phyloP scores from a whole-genome alignment of 139 green algal species.

The Chlorella vulgaris region DNA sequence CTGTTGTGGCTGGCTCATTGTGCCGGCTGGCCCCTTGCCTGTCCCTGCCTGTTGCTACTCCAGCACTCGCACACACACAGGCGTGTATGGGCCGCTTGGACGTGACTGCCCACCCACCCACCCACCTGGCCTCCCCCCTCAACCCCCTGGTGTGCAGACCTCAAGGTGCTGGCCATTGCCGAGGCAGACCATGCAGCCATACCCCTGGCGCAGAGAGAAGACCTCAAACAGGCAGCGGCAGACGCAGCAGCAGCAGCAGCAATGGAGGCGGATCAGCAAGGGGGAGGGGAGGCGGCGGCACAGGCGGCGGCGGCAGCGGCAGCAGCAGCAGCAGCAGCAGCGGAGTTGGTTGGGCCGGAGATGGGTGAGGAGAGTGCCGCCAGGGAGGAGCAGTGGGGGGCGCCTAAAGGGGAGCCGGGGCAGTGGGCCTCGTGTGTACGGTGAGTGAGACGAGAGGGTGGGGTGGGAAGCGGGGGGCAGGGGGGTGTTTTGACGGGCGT shows the following conservation, averaged over 20 bases:
- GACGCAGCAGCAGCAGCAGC: neutral
- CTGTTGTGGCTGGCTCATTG: too few species aligned
- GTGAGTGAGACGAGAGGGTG: neutral
- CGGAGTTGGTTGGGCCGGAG: slow-evolving; percentile 76
- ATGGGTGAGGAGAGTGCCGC: slow-evolving; percentile 74
- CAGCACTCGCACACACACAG: too few species aligned
- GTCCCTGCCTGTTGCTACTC: too few species aligned
- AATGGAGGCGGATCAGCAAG: too few species aligned
- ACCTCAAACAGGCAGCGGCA: slow-evolving; percentile 42
- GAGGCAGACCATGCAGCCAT: slow-evolving; percentile 85
- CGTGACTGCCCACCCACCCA: too few species aligned
- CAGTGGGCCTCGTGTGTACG: slow-evolving; percentile 92
- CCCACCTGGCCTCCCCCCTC: neutral
- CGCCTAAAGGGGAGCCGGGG: slow-evolving; percentile 65
- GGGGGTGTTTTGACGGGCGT: too few species aligned
- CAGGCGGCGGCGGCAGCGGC: too few species aligned
- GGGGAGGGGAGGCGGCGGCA: neutral
- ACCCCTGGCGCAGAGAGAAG: slow-evolving; percentile 62
- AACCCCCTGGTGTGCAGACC: neutral
- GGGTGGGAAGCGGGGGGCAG: neutral
- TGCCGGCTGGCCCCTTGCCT: too few species aligned
- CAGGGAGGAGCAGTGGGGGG: slow-evolving; percentile 81
- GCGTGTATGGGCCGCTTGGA: too few species aligned
- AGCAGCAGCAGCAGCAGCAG: too few species aligned
- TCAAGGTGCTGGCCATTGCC: slow-evolving; percentile 60